phyloP scores from a whole-genome alignment of 108 stramenopile species.

The Mayamaea pseudoterrestris region DNA sequence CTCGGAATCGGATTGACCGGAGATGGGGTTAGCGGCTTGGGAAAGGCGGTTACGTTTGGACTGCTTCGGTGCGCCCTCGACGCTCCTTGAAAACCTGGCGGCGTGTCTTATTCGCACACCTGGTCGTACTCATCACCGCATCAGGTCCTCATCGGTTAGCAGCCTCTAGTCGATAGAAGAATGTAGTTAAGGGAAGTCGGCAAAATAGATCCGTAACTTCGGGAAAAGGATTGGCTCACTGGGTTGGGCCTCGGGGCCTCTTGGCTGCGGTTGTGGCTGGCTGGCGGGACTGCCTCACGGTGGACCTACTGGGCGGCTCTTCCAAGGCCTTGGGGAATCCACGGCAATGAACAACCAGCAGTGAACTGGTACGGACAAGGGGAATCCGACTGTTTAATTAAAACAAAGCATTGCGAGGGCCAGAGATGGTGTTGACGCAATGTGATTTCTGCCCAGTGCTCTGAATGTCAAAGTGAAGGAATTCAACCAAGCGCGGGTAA shows the following conservation, averaged over 20 bases:
- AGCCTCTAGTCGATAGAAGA: conserved; percentile 95
- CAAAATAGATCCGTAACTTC: conserved; percentile 85
- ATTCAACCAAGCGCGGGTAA: conserved; percentile 82
- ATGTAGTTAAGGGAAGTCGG: conserved; percentile 89
- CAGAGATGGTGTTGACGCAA: conserved; percentile 80
- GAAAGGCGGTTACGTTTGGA: conserved; percentile 78
- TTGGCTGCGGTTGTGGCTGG: conserved; percentile 39
- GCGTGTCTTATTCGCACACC: conserved; percentile 76
- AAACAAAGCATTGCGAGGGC: conserved; percentile 84
- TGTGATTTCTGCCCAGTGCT: conserved; percentile 83
- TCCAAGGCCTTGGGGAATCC: conserved; percentile 28
- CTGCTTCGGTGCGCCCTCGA: conserved; percentile 68
- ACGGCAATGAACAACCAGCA: conserved; percentile 71
- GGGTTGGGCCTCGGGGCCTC: conserved; percentile 71
- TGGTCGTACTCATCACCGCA: conserved; percentile 94
- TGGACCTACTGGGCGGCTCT: conserved; percentile 45
- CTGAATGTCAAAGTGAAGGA: conserved; percentile 86
- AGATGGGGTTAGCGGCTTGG: conserved; percentile 77
- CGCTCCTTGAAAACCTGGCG: conserved; percentile 83
- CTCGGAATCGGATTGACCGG: conserved; percentile 87
- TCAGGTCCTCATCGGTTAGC: conserved; percentile 95
- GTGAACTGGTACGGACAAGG: conserved; percentile 77
- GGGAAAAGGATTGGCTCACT: conserved; percentile 85
- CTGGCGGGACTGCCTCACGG: conserved; percentile 57
- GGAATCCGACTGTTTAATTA: conserved; percentile 86